Conservation (phyloP, 129 eudicot genomes). For the Logfia minima region DNA sequence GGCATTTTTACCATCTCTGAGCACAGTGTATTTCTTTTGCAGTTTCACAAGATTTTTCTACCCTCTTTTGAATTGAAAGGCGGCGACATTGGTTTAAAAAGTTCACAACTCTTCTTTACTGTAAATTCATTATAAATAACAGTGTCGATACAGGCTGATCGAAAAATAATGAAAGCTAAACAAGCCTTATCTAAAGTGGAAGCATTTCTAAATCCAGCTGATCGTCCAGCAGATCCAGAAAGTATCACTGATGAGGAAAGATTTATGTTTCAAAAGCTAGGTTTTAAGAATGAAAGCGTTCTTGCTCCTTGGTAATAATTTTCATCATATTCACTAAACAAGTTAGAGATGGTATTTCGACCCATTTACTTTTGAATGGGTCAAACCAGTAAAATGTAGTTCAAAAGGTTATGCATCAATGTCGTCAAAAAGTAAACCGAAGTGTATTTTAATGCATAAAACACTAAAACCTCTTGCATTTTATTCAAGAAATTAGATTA, state of each 20-base stretch:
- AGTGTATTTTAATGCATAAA: not conserved
- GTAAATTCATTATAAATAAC: conserved; percentile 1
- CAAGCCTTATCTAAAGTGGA: conserved; percentile 76
- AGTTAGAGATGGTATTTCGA: not conserved
- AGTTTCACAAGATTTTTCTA: not conserved
- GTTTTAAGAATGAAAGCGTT: conserved; percentile 95
- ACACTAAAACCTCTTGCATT: not conserved
- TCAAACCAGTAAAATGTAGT: not conserved
- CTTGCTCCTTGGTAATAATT: conserved; percentile 76
- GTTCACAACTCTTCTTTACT: not conserved
- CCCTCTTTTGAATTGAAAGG: not conserved
- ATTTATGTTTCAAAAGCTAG: conserved; percentile 90
- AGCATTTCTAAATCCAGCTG: conserved; percentile 69
- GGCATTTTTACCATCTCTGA: not conserved
- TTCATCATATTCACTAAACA: conserved; percentile 13
- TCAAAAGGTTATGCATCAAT: not conserved
- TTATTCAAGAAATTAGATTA: not conserved
- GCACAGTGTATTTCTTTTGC: not conserved
- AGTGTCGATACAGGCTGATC: conserved; percentile 55
- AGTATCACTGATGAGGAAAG: conserved; percentile 87
- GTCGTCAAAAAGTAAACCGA: not conserved
- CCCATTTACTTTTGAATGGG: not conserved
- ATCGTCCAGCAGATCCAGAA: conserved; percentile 57
- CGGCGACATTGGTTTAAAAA: conserved; percentile 2
- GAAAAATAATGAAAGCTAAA: conserved; percentile 72